These are phyloP conservation scores for Phytopythium sindhum DNA, from an alignment of 352 stramenopile genomes.

Conservation along the genomic window DNA sequence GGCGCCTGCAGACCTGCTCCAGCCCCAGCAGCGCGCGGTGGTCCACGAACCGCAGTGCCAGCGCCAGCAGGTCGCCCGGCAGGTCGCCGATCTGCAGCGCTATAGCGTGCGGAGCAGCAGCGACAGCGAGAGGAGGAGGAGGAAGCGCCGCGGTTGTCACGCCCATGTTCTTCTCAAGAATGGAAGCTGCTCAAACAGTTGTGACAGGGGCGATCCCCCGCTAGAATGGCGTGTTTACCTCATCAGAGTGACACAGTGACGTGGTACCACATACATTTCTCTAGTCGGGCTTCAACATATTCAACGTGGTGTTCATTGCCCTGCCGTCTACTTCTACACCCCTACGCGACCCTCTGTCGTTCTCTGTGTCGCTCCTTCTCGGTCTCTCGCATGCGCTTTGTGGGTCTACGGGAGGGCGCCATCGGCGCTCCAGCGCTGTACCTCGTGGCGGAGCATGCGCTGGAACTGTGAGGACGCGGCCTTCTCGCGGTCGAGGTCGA, in stretches of 20 bases:
- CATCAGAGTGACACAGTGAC: not conserved
- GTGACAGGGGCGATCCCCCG: not conserved
- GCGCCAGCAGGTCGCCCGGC: conserved; percentile 35
- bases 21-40: conserved; percentile 28
- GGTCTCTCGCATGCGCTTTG: too few relatives aligned
- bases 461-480: conserved; percentile 46
- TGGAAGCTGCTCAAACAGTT: not conserved
- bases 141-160: not conserved
- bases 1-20: conserved; percentile 15
- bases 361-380: too few relatives aligned
- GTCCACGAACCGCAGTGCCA: conserved; percentile 39
- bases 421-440: conserved; percentile 39
- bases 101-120: not conserved
- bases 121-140: not conserved
- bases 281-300: not conserved
- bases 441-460: conserved; percentile 53
- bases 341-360: too few relatives aligned
- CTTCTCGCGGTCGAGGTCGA: conserved; percentile 53
- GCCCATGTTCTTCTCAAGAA: not conserved
- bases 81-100: conserved; percentile 23
- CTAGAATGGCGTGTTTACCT: not conserved
- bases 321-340: not conserved
- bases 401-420: conserved; percentile 8
- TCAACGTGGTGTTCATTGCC: not conserved
- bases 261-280: not conserved